Base-by-base conservation (phyloP, 257 asterid genomes). In the Scutellaria baicalensis region DNA sequence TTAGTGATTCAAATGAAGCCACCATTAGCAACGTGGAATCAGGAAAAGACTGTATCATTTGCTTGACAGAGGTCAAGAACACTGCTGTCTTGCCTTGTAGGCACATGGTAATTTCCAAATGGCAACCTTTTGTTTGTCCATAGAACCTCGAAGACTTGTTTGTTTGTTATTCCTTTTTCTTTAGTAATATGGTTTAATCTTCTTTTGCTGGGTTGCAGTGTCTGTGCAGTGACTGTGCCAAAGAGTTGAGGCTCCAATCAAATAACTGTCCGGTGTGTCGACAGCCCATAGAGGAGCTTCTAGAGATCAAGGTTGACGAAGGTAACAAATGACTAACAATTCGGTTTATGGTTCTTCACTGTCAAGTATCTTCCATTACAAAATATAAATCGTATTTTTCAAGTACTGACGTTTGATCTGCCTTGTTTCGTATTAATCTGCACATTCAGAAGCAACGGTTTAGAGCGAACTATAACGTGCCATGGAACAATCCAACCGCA, bases 61-160 rank as follows among this genome's bases (percentile, higher is more conserved):
- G 98, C 81, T 84, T 93, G 96, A 93, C 97, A 18, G 97, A 90
- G 75, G 91, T 74, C 33, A 93, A 85, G 83, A 88, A 90, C 74
- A 90, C 94, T 0, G 95, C 97, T 55, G 95, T 89, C 78, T 81
- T 93, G 79, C 97, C 98, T 1, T 93, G 98, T 71, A 80, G 98
- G 72, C 98, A 93, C 86, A 87, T 93, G 98, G 98, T 93, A 84
- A 87, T 74, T 68, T 49, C 67, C 71, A 33, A 9, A 31, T 75
- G 43, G 62, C 14, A 31, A 18, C 56, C n/a, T 59, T 64, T 39
- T 54, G 5, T 52, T 56, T 58, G 47, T 67, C 49, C 18, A 17
- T 49, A 36, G 20, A 17, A 14, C 16, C 1, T 16, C 12, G 27
- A 17, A 17, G 27, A 6, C 56, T 50, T 50, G 18, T 16, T 50